Evolutionary conservation across 345 rosid genomes (phyloP), one percentile per base, ranked within the genome.

Genomic region (Eucalyptus curtisii): DNA sequence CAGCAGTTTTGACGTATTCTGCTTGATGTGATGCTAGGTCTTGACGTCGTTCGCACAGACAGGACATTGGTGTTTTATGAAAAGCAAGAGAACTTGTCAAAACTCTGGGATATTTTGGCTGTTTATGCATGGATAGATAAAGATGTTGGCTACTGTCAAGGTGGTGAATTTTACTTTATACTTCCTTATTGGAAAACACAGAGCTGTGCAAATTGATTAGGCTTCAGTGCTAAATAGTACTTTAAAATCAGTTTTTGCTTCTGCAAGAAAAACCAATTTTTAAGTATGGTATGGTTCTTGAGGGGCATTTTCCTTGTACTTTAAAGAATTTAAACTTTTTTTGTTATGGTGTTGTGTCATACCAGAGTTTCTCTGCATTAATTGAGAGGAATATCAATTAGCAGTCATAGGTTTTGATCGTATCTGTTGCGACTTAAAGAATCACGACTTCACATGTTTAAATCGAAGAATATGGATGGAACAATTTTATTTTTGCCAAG

Each of bases 101-200:
- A 94, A 93, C 98, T 97, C 86, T 96, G 99, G 99, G 99, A 98
- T 92, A 93, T 98, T 92, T 95, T 98, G 20, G 94, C 98, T 90
- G 97, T 97, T 90, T 98, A 98, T 92, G 97, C 99, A 37, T 96
- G 99, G 98, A 92, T 98, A 85, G 99, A 97, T 91, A 95, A 91
- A 42, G 99, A 98, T 91, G 97, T 98, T 44, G 99, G 99, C 86
- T 98, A 98, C 89, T 96, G 99, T 93, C 99, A 98, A 95, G 99
- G 99, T 97, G 86, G 12, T 66, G 24, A 68, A 76, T 80, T 44
- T 82, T 86, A 42, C 68, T 86, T 37, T 53, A 44, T 86, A 10
- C 64, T 42, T 86, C 87, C n/a, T 53, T 40, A 40, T 20, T 76
- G 47, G 8, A 76, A 22, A 20, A 76, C 30, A 20, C 8, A 40